These are phyloP conservation scores for Leishmania gerbilli DNA, from an alignment of 208 protist genomes.

Conservation along the genomic window DNA sequence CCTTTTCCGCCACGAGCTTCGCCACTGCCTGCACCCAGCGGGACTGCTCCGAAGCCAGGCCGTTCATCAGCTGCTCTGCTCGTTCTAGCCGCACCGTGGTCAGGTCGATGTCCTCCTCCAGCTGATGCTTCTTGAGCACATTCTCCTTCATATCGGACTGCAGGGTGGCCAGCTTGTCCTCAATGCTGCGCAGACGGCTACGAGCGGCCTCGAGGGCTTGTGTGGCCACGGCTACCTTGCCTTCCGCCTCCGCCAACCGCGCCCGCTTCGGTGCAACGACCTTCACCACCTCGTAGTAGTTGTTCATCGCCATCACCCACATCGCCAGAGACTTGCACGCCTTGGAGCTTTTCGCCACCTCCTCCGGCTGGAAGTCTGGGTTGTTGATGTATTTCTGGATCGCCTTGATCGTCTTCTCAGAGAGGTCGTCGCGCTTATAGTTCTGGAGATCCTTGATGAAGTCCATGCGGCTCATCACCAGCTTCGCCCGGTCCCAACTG, in stretches of 20 bases:
- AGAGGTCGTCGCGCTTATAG: conserved; percentile 93
- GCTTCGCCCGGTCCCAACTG: conserved; percentile 93
- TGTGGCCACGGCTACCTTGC: conserved; percentile 81
- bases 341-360: conserved; percentile 93
- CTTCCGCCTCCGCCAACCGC: conserved; percentile 81
- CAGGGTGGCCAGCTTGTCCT: conserved; percentile 82
- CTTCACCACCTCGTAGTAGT: conserved; percentile 94
- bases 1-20: conserved; percentile 61
- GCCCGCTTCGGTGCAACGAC: conserved; percentile 88
- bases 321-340: conserved; percentile 94
- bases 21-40: conserved; percentile 79
- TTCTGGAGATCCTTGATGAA: conserved; percentile 94
- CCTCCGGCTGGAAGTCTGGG: conserved; percentile 93
- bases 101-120: conserved; percentile 94
- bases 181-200: conserved; percentile 72
- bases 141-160: conserved; percentile 88
- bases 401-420: conserved; percentile 82
- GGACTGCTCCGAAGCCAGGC: conserved; percentile 83
- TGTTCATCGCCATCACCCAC: conserved; percentile 96
- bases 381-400: conserved; percentile 95
- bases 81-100: conserved; percentile 88
- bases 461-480: conserved; percentile 92
- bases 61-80: conserved; percentile 90
- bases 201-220: conserved; percentile 71
- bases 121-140: conserved; percentile 85